Percentiles rank a stretch among this genome's conserved stretches.
These are phyloP conservation scores for Kurtzmaniella fragi DNA, from an alignment of 805 yeast genomes.

Conservation along the genomic window DNA sequence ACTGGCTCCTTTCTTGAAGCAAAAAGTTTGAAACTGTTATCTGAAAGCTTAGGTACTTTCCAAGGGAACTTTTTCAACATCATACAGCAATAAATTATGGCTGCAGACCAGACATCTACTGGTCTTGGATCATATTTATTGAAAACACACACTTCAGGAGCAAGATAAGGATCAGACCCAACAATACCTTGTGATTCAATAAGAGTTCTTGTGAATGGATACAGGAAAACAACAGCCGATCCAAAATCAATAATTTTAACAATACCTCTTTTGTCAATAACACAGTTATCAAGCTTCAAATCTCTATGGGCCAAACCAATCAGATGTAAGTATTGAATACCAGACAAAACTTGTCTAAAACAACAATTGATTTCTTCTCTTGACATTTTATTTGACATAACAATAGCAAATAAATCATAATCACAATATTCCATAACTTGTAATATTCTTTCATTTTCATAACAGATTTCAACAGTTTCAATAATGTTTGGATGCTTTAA, in stretches of 20 bases:
- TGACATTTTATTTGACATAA: conserved; percentile 88
- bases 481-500: conserved; percentile 85
- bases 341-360: conserved; percentile 79
- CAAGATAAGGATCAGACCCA: conserved; percentile 83
- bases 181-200: conserved; percentile 71
- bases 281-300: conserved; percentile 89
- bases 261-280: conserved; percentile 73
- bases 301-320: conserved; percentile 91
- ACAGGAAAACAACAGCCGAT: conserved; percentile 80
- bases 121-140: conserved; percentile 67
- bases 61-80: conserved; percentile 81
- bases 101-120: conserved; percentile 82
- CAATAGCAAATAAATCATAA: conserved; percentile 87
- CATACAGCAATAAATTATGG: conserved; percentile 84
- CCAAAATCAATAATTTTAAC: conserved; percentile 93
- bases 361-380: conserved; percentile 79
- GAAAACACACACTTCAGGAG: conserved; percentile 69
- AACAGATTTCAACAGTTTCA: conserved; percentile 86
- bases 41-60: conserved; percentile 71
- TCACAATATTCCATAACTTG: conserved; percentile 96
- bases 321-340: conserved; percentile 73
- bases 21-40: conserved; percentile 65
- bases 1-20: conserved; percentile 47
- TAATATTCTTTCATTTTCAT: conserved; percentile 78
- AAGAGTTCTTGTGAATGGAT: conserved; percentile 62